Conservation (phyloP, 1,139 yeast genomes). For the Yamadazyma triangularis region DNA sequence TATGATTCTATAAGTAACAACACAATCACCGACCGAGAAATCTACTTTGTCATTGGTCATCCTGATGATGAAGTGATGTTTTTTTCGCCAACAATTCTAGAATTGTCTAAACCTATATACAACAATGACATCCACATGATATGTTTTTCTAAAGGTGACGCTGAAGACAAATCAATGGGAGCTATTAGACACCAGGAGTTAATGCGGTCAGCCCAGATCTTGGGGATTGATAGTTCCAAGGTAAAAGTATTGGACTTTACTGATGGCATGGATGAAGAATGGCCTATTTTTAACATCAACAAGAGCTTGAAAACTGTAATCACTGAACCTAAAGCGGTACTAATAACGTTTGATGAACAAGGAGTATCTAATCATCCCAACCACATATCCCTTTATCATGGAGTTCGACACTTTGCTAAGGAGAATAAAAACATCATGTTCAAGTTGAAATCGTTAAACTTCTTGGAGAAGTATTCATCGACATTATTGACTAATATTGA, state of each 20-base stretch:
- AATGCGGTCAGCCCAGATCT: conserved; percentile 46
- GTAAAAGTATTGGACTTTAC: conserved; percentile 49
- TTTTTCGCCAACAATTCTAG: conserved; percentile 75
- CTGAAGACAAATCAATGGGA: conserved; percentile 65
- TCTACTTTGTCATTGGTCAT: conserved; percentile 74
- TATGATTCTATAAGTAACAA: conserved; percentile 36
- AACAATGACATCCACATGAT: conserved; percentile 53
- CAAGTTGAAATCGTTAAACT: conserved; percentile 41
- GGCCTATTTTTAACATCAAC: conserved; percentile 53
- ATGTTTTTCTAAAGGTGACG: conserved; percentile 76
- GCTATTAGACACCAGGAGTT: conserved; percentile 56
- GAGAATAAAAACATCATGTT: conserved; percentile 22
- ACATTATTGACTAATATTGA: conserved; percentile 46
- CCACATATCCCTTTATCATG: conserved; percentile 65
- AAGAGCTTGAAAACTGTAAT: conserved; percentile 19
- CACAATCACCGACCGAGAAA: conserved; percentile 29
- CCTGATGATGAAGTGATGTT: conserved; percentile 99
- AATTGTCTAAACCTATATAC: conserved; percentile 43
- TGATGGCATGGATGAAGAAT: conserved; percentile 70
- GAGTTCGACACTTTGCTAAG: conserved; percentile 36
- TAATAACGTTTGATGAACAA: conserved; percentile 73
- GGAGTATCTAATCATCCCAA: conserved; percentile 90
- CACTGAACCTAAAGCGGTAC: conserved; percentile 18
- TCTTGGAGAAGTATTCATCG: conserved; percentile 50
- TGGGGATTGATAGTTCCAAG: conserved; percentile 45